Evolutionary conservation across 1,284 basidiomycete genomes (phyloP).

Genomic region (Cryptococcus sp.): DNA sequence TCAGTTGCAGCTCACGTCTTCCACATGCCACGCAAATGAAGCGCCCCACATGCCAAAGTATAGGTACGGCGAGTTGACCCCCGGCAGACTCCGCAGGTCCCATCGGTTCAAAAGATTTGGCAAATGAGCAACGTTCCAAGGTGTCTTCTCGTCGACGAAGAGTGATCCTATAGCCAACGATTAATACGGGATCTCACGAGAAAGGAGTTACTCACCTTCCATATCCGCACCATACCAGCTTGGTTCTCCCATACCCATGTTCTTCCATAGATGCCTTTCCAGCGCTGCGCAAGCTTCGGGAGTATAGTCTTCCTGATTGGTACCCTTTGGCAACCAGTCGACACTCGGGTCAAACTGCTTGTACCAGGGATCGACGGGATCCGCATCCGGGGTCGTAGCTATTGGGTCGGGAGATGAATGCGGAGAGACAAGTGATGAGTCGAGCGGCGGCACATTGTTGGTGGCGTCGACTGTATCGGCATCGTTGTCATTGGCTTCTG

Average conservation of each 20-base stretch:
- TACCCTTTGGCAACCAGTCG: constrained; percentile 76
- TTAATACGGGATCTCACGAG: background rate
- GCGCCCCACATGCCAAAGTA: constrained; percentile 99
- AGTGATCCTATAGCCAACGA: constrained; percentile 62
- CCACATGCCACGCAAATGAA: constrained; percentile 98
- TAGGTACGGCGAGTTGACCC: constrained; percentile 95
- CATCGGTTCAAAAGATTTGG: constrained; percentile 83
- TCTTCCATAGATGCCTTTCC: constrained; percentile 90
- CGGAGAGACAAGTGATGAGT: constrained; percentile 31
- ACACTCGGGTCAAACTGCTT: constrained; percentile 66
- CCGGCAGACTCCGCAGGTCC: constrained; percentile 71
- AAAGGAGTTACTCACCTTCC: constrained; percentile 60
- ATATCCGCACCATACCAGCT: constrained; percentile 98
- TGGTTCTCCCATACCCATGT: constrained; percentile 69
- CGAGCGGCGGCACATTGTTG: constrained; percentile 31
- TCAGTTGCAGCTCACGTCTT: constrained; percentile 58
- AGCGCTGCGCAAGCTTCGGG: constrained; percentile 81
- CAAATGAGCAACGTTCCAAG: constrained; percentile 92
- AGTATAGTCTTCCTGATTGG: constrained; percentile 72
- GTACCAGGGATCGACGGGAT: constrained; percentile 58
- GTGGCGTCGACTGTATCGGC: background rate
- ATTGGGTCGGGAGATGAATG: constrained; percentile 38
- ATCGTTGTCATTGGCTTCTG: constrained; percentile 7
- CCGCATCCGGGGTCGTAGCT: constrained; percentile 32
- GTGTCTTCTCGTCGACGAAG: constrained; percentile 74